phyloP scores from a whole-genome alignment of 371 early-diverging fungal species.

The Mycotypha africana region DNA sequence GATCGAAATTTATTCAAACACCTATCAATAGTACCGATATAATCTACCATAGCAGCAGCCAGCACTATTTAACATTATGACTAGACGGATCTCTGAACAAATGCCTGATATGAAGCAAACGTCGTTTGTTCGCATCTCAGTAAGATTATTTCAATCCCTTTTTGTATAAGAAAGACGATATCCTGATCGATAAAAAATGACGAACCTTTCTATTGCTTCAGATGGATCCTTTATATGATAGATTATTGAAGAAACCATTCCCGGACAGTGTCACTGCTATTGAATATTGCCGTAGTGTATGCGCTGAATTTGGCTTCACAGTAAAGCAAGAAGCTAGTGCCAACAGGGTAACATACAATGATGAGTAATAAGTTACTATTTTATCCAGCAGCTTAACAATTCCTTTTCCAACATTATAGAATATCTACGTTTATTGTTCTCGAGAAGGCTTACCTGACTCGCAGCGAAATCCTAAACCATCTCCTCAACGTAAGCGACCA shows the following conservation, averaged over 20 bases:
- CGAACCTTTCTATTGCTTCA: background rate
- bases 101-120: too few species aligned
- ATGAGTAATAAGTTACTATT: too few species aligned
- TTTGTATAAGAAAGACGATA: background rate
- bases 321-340: slow-evolving; percentile 45
- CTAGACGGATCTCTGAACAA: too few species aligned
- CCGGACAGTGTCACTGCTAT: slow-evolving; percentile 31
- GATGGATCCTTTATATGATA: slow-evolving; percentile 40
- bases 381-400: too few species aligned
- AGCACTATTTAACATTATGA: too few species aligned
- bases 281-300: slow-evolving; percentile 31
- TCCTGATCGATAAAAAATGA: too few species aligned
- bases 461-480: slow-evolving; percentile 48
- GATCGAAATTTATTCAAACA: too few species aligned
- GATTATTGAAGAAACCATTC: slow-evolving; percentile 25
- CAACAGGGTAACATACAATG: slow-evolving; percentile 28
- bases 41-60: too few species aligned
- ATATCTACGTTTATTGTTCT: slow-evolving; percentile 60
- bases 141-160: slow-evolving; percentile 6
- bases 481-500: slow-evolving; percentile 52
- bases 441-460: slow-evolving; percentile 60
- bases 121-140: slow-evolving; percentile 16
- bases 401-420: slow-evolving; percentile 24
- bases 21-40: too few species aligned
- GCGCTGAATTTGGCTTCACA: slow-evolving; percentile 38